A percentile compares a stretch with the other conserved stretches of the same genome.
Conservation (phyloP, 1,139 yeast genomes). For the Geotrichum reessii region DNA sequence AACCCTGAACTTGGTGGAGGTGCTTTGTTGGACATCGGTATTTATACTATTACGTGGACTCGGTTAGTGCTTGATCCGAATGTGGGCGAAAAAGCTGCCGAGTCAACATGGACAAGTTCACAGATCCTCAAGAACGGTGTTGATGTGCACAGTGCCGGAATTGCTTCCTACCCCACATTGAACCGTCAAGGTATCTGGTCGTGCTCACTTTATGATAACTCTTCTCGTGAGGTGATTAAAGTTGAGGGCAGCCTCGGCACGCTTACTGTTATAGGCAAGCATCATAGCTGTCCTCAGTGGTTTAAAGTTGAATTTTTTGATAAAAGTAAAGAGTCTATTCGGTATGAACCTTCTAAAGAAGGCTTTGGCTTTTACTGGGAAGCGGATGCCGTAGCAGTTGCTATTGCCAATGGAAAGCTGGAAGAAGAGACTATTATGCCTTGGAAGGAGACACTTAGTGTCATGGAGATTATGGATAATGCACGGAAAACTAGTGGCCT, state of each 20-base stretch:
- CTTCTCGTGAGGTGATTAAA: conserved; percentile 25
- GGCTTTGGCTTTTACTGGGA: conserved; percentile 48
- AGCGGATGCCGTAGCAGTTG: conserved; percentile 42
- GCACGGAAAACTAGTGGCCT: conserved; percentile 42
- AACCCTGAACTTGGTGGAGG: conserved; percentile 54
- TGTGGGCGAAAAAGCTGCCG: conserved; percentile 30
- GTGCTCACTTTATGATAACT: conserved; percentile 27
- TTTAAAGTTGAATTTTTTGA: conserved; percentile 23
- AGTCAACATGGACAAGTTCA: conserved; percentile 22
- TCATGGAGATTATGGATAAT: conserved; percentile 44
- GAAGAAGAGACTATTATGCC: conserved; percentile 39
- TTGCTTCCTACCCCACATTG: conserved; percentile 30
- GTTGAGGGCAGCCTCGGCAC: conserved; percentile 36
- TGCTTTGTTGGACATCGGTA: conserved; percentile 54
- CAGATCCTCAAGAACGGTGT: conserved; percentile 28
- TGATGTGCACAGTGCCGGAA: conserved; percentile 31
- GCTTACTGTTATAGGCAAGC: conserved; percentile 29
- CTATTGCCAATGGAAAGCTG: conserved; percentile 38
- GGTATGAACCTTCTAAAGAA: conserved; percentile 23
- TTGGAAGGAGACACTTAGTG: conserved; percentile 42
- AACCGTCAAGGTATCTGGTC: conserved; percentile 32
- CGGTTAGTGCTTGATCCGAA: conserved; percentile 31
- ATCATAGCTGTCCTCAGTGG: conserved; percentile 31
- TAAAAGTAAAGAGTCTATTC: conserved; percentile 16
- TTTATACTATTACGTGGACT: conserved; percentile 49